Percentiles rank a stretch among this genome's conserved stretches.
phyloP scores from a whole-genome alignment of 176 grass and related monocot species.

The Cymbopogon citratus region DNA sequence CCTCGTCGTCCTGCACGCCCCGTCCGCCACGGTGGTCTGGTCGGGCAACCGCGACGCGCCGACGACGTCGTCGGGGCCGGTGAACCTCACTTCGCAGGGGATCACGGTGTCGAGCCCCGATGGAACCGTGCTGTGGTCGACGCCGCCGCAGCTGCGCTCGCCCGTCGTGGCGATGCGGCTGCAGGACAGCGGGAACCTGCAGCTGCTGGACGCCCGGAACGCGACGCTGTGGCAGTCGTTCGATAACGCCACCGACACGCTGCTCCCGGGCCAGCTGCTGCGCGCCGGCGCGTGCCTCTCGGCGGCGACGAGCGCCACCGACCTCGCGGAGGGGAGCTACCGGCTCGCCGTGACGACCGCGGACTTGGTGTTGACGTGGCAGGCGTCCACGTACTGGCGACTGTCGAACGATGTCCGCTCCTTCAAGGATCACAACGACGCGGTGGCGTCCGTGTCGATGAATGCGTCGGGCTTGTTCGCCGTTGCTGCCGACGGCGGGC shows the following conservation, averaged over 20 bases:
- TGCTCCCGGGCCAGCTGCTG: slow-evolving; percentile 57
- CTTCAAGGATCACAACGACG: slow-evolving; percentile 40
- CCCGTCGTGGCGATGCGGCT: slow-evolving; percentile 46
- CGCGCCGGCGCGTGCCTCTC: slow-evolving; percentile 38
- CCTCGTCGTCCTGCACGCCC: slow-evolving; percentile 50
- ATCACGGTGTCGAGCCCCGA: slow-evolving; percentile 40
- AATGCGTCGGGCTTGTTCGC: slow-evolving; percentile 59
- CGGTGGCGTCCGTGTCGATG: slow-evolving; percentile 44
- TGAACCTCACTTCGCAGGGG: slow-evolving; percentile 39
- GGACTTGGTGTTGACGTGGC: slow-evolving; percentile 55
- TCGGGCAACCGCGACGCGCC: slow-evolving; percentile 57
- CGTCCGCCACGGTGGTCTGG: slow-evolving; percentile 57
- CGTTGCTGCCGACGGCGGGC: slow-evolving; percentile 20
- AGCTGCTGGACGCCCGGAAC: slow-evolving; percentile 53
- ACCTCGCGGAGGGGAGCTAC: slow-evolving; percentile 52
- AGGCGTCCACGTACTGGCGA: slow-evolving; percentile 56
- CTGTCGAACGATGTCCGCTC: slow-evolving; percentile 55
- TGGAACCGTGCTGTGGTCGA: slow-evolving; percentile 57
- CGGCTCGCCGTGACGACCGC: slow-evolving; percentile 11
- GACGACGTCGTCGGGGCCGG: slow-evolving; percentile 35
- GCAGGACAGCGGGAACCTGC: slow-evolving; percentile 68
- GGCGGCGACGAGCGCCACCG: background rate
- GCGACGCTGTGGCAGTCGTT: slow-evolving; percentile 79
- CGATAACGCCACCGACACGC: slow-evolving; percentile 55
- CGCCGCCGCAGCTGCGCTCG: slow-evolving; percentile 18